A percentile compares a stretch with the other conserved stretches of the same genome.
These are phyloP conservation scores for Backusella australiensis DNA, from an alignment of 192 early-diverging fungal species.

Conservation along the genomic window DNA sequence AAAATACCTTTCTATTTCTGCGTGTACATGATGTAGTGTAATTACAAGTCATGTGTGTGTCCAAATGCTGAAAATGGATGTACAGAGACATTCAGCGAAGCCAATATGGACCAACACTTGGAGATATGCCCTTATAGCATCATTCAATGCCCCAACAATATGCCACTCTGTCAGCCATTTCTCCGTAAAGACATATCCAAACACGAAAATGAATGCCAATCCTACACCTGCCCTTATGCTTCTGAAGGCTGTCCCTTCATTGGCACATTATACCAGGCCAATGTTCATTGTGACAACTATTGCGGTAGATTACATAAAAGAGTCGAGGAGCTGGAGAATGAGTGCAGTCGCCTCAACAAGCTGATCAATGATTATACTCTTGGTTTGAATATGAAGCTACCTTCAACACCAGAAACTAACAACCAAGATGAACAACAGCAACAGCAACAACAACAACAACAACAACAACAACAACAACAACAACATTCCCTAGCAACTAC, in stretches of 20 bases:
- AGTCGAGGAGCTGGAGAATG: slow-evolving; percentile 24
- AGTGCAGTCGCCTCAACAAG: slow-evolving; percentile 20
- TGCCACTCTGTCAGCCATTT: slow-evolving; percentile 24
- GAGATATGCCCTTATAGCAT: slow-evolving; percentile 17
- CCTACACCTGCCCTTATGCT: slow-evolving; percentile 27
- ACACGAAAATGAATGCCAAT: slow-evolving; percentile 31
- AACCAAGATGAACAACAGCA: not conserved
- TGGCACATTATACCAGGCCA: slow-evolving; percentile 22
- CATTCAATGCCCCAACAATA: slow-evolving; percentile 26
- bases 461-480: not conserved
- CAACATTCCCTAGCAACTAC: not conserved
- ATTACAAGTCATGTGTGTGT: slow-evolving; percentile 21
- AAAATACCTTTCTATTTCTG: no score
- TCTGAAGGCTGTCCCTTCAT: slow-evolving; percentile 32
- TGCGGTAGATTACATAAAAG: slow-evolving; percentile 30
- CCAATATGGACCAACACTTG: slow-evolving; percentile 17
- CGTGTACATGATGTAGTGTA: slow-evolving; percentile 8
- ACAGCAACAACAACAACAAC: not conserved
- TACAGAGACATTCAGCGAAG: slow-evolving; percentile 2
- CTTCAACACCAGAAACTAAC: slow-evolving; percentile 1
- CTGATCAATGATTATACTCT: not conserved
- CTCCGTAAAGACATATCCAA: slow-evolving; percentile 16
- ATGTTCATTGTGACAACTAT: slow-evolving; percentile 23
- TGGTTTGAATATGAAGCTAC: not conserved
- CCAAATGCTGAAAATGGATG: slow-evolving; percentile 32